Conservation (phyloP, 805 yeast species). For the Saccharomycopsis selenospora region DNA sequence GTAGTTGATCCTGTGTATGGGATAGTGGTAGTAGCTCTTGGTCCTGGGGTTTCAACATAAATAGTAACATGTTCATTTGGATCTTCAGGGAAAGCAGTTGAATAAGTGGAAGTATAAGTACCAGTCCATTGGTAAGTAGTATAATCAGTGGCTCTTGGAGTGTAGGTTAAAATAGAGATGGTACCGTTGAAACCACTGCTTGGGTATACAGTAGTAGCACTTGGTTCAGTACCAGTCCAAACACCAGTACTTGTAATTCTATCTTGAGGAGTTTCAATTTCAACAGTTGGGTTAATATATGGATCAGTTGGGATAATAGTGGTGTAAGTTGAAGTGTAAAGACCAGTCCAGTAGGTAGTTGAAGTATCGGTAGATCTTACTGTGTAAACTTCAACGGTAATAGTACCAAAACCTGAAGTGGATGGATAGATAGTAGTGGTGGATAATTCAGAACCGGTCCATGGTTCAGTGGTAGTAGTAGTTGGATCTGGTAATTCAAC, state of each 20-base stretch:
- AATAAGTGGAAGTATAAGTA: not conserved
- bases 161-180: constrained; percentile 2
- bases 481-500: constrained; percentile 7
- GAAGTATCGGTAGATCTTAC: not conserved
- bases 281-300: constrained; percentile 11
- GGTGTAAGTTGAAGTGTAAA: constrained; percentile 11
- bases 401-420: not conserved
- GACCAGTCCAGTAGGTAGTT: constrained; percentile 8
- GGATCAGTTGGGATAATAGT: constrained; percentile 3
- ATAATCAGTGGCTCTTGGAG: constrained; percentile 7
- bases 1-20: constrained; percentile 2
- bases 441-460: constrained; percentile 7
- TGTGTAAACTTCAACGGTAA: not conserved
- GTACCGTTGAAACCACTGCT: constrained; percentile 1
- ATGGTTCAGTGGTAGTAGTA: constrained; percentile 5
- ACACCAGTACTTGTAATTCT: not conserved
- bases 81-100: constrained; percentile 4
- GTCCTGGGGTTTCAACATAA: not conserved
- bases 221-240: not conserved
- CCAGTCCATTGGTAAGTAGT: constrained; percentile 3
- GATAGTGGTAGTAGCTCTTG: not conserved
- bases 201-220: constrained; percentile 4
- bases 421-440: constrained; percentile 2
- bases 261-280: not conserved
- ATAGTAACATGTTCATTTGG: not conserved